Evolutionary conservation across 73 alveolate species (phyloP).

Genomic region (Paramecium bursaria): DNA sequence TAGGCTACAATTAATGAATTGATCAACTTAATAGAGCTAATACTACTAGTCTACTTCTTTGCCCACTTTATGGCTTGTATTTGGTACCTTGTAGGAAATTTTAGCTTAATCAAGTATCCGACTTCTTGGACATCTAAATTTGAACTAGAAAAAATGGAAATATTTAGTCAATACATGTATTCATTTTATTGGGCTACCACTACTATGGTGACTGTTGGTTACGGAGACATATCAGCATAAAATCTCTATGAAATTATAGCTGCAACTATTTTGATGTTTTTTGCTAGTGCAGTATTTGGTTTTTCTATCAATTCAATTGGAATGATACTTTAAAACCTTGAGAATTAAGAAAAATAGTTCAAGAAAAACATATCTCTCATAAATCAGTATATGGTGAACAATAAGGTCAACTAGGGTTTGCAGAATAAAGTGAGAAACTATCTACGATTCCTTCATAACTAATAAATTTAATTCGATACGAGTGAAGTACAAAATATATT

Average conservation of each 20-base stretch:
- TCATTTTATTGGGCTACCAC: slow-evolving; percentile 59
- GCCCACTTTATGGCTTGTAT: slow-evolving; percentile 60
- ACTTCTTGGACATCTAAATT: neutral
- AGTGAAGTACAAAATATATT: slow-evolving; percentile 26
- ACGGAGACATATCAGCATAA: slow-evolving; percentile 42
- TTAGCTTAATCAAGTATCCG: neutral
- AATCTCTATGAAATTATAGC: slow-evolving; percentile 6
- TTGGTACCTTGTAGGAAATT: slow-evolving; percentile 44
- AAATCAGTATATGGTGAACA: slow-evolving; percentile 14
- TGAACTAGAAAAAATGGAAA: neutral
- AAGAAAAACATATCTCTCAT: neutral
- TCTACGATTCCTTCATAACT: neutral
- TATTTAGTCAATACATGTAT: neutral
- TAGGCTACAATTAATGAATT: too few relatives aligned
- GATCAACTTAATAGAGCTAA: slow-evolving; percentile 1
- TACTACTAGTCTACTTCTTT: slow-evolving; percentile 4
- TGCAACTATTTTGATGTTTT: slow-evolving; percentile 31
- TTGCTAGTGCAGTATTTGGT: slow-evolving; percentile 10
- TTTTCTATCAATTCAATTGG: slow-evolving; percentile 58
- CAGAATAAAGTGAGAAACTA: slow-evolving; percentile 38
- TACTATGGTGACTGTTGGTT: slow-evolving; percentile 51
- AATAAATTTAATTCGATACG: neutral
- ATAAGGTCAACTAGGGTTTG: slow-evolving; percentile 14
- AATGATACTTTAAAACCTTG: neutral
- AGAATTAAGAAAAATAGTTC: neutral